Base-by-base conservation (phyloP, 139 green algal genomes). In the Yamagishiella unicocca region DNA sequence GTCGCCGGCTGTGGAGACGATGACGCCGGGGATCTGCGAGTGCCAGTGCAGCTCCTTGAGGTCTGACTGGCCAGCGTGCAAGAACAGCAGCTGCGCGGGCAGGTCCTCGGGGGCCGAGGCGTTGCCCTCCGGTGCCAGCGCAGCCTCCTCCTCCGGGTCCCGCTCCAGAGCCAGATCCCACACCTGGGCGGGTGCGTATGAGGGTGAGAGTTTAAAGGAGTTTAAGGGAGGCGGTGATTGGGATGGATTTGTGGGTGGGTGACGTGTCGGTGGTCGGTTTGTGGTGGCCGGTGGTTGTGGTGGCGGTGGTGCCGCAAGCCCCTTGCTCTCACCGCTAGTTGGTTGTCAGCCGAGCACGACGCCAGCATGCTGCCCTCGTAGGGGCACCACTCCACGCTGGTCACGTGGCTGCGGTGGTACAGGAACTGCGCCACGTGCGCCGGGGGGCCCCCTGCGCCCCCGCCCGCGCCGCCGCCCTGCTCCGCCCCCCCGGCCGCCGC, bases 21-120 rank as follows among this genome's bases (percentile, higher is more conserved):
- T 90, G 81, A 99, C 81, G 43, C 98, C 98, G 7, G 95, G 96
- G 70, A 99, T 98, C 90, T 99, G 97, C 4, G 89, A 61, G 90
- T 99, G 98, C 97, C 97, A 99, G 85, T 99, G 96, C 88, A 95
- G 84, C 93, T 99, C 98, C 95, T 99, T 99, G 27, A 98, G 88
- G 89, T 99, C 93, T 0, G 87, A 90, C 92, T 99, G 96, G 17
- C 97, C 97, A 70, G 95, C 93, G 90, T 99, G 97, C 73, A 99
- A 90, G 90, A 99, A 99, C 82, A 99, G 91, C 86, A 98, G 92
- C 91, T 98, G 96, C 27, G 95, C 87, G 27, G 96, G 96, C 68
- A 98, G 84, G 83, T 98, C 96, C 27, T 93, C 90, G 21, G 97
- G 97, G 35, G 93, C 90, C 14, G 77, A 86, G 4, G 96, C 95